Evolutionary conservation across 257 asterid species (phyloP).

Genomic region (Capsicum rhomboideum): DNA sequence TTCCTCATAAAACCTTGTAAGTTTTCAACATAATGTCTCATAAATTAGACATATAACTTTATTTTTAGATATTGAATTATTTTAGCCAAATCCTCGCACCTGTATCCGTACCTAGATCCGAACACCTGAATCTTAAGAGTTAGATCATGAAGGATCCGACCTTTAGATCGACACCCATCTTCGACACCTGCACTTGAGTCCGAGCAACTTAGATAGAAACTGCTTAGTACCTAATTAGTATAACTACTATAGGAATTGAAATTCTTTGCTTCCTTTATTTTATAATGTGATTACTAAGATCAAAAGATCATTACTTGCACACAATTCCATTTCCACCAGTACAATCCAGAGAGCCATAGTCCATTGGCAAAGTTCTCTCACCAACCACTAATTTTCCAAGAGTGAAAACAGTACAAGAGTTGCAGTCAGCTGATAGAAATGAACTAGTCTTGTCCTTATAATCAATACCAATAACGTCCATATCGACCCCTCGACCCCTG

Average conservation of each 20-base stretch:
- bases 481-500: slow-evolving; percentile 6
- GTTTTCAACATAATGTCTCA: too few species aligned
- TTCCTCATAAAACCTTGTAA: too few species aligned
- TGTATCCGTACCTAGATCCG: too few species aligned
- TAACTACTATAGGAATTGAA: background rate
- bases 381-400: background rate
- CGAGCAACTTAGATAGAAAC: too few species aligned
- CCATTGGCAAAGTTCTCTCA: background rate
- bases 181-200: too few species aligned
- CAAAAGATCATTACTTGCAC: background rate
- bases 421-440: slow-evolving; percentile 4
- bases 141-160: too few species aligned
- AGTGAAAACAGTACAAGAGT: slow-evolving; percentile 3
- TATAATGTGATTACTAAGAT: background rate
- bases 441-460: slow-evolving; percentile 5
- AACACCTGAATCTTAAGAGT: too few species aligned
- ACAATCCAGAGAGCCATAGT: background rate
- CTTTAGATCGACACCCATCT: too few species aligned
- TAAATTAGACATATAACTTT: too few species aligned
- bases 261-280: background rate
- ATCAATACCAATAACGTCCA: slow-evolving; percentile 8
- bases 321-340: background rate
- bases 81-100: too few species aligned
- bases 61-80: too few species aligned
- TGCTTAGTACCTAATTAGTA: too few species aligned